Conservation (phyloP, 2,329 filamentous ascomycete species). For the Rhynchosporium secalis region DNA sequence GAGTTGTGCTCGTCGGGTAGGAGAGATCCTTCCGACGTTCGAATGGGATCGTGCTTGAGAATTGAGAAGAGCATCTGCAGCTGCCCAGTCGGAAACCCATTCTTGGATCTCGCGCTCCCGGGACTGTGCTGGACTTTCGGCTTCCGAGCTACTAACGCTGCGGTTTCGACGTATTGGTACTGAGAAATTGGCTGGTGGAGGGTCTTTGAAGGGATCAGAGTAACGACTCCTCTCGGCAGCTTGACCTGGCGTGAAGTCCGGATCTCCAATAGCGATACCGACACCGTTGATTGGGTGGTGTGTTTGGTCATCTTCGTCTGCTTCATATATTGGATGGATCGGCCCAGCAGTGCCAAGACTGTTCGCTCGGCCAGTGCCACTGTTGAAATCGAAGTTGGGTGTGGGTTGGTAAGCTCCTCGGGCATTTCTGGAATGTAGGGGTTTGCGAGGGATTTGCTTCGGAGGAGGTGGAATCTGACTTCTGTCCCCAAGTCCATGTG, state of each 20-base stretch:
- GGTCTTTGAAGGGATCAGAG: constrained; percentile 38
- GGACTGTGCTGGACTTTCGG: constrained; percentile 34
- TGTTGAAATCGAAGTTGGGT: constrained; percentile 45
- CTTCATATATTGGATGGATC: constrained; percentile 66
- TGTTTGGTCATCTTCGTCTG: constrained; percentile 49
- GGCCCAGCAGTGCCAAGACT: constrained; percentile 50
- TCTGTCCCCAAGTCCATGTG: constrained; percentile 28
- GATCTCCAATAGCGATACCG: constrained; percentile 31
- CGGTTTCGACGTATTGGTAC: constrained; percentile 11
- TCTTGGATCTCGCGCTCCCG: constrained; percentile 40
- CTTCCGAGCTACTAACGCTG: constrained; percentile 26
- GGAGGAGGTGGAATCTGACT: constrained; percentile 19
- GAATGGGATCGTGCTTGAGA: constrained; percentile 37
- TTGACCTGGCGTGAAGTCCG: constrained; percentile 15
- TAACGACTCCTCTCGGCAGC: constrained; percentile 24
- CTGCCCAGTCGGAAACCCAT: constrained; percentile 43
- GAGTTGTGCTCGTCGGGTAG: constrained; percentile 36
- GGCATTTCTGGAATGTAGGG: constrained; percentile 40
- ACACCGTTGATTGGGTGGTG: constrained; percentile 23
- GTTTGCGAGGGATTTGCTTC: constrained; percentile 41
- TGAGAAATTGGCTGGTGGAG: constrained; percentile 22
- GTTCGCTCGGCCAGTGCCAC: constrained; percentile 43
- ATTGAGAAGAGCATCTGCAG: constrained; percentile 38
- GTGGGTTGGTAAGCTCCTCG: constrained; percentile 44
- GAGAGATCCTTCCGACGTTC: constrained; percentile 36